Conservation (phyloP, 2,329 filamentous ascomycete genomes). For the Arachnopeziza araneosa region DNA sequence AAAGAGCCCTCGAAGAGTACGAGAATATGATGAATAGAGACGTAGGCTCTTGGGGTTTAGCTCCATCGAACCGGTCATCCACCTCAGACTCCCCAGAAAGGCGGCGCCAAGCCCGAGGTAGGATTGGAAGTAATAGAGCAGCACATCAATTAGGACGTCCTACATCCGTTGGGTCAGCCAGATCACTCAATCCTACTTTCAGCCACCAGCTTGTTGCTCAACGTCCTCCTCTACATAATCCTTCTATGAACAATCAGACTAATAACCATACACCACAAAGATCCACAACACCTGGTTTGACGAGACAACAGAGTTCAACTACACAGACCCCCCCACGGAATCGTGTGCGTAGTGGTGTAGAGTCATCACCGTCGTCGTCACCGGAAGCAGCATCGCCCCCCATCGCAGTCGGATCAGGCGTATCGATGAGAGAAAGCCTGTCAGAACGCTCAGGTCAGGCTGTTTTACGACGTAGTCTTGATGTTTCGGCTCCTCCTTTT, state of each 20-base stretch:
- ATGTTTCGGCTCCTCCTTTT: neutral
- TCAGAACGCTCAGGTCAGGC: neutral
- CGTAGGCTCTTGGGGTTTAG: conserved; percentile 10
- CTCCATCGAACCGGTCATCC: conserved; percentile 9
- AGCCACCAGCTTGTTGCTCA: neutral
- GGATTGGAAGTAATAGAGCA: conserved; percentile 16
- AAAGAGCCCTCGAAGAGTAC: neutral
- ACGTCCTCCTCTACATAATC: conserved; percentile 31
- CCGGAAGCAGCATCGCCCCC: conserved; percentile 1
- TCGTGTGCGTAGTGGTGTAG: neutral
- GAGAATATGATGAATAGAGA: conserved; percentile 13
- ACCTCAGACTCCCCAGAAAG: conserved; percentile 20
- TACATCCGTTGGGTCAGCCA: conserved; percentile 20
- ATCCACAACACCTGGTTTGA: neutral
- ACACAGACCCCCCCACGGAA: conserved; percentile 1
- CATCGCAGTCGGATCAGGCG: conserved; percentile 1
- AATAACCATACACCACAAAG: neutral
- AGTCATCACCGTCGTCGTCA: neutral
- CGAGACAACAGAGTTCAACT: neutral
- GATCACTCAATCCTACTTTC: conserved; percentile 7
- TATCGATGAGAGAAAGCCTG: neutral
- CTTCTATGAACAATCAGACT: neutral
- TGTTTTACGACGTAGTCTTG: neutral
- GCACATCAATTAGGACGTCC: conserved; percentile 15
- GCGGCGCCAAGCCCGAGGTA: conserved; percentile 21